Base-by-base conservation (phyloP, 1,284 basidiomycete species). In the Cystobasidium sp. region DNA sequence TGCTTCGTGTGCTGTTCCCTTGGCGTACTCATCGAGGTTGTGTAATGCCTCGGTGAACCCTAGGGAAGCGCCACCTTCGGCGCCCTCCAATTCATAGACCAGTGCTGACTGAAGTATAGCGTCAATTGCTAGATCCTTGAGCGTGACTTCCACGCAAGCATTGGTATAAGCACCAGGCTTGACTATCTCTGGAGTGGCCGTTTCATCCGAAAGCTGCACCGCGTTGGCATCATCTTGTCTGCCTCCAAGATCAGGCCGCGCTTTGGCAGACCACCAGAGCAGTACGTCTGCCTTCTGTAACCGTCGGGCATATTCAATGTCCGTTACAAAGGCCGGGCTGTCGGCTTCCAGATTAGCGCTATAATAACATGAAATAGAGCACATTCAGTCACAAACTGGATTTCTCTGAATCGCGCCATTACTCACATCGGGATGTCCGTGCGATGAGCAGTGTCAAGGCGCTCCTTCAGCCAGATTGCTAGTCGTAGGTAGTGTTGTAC, bases 1-100 rank as follows among this genome's bases (percentile, higher is more conserved):
- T 72, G 92, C 90, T 0, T 90, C 87, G 75, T 90, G 89, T 10
- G 87, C 85, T 0, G 83, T 83, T 1, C 91, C 91, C 64, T 88
- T 90, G 18, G 90, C 87, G 81, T 97, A 98, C 78, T 97, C 92
- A 80, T 94, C 92, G 75, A 99, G 84, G 41, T 92, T 98, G 81
- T 91, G 93, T 0, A 93, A 93, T 1, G 92, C 89, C 0, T 92
- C 90, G 80, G 97, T 96, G 81, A 99, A 98, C 0, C 94, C 93
- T 1, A 96, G 92, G 0, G 93, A 87, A 2, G 93, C 93, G 0
- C 92, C 90, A 2, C 86, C 86, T 20, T 81, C 80, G 5, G 79
- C 79, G 2, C 97, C 97, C 83, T 99, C 96, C 80, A 98, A 87
- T 81, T 99, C 96, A 83, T 99, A 97, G 76, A 99, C 93, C 70